Conservation (phyloP, 2,329 filamentous ascomycete species). For the Aspergillus sp. region DNA sequence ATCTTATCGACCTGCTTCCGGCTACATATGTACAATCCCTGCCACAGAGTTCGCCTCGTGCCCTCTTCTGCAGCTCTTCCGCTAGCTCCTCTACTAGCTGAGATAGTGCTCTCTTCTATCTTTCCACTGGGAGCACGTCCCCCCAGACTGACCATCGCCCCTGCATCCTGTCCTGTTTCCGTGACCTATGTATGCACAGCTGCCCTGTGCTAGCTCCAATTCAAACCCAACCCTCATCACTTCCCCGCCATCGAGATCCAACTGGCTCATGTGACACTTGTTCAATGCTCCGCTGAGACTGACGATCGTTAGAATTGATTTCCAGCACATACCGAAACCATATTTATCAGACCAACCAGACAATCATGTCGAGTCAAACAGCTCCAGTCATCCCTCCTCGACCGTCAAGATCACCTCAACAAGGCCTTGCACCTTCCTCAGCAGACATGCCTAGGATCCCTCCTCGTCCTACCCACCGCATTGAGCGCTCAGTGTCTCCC, state of each 20-base stretch:
- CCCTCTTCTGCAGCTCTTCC: background rate
- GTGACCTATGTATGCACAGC: conserved; percentile 10
- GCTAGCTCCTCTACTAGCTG: background rate
- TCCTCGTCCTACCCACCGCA: conserved; percentile 69
- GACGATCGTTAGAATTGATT: conserved; percentile 2
- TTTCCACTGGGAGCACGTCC: background rate
- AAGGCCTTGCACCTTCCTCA: conserved; percentile 41
- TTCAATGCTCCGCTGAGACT: background rate
- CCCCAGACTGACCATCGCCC: background rate
- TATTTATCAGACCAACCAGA: conserved; percentile 12
- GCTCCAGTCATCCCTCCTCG: conserved; percentile 64
- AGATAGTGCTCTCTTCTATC: background rate
- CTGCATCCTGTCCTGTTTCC: background rate
- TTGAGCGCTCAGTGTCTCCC: conserved; percentile 76
- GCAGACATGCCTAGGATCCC: conserved; percentile 70
- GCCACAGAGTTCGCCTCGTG: background rate
- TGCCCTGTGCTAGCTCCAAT: conserved; percentile 9
- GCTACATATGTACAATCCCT: conserved; percentile 3
- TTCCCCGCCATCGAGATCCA: background rate
- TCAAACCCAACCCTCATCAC: background rate
- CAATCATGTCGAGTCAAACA: conserved; percentile 45
- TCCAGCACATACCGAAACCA: conserved; percentile 4
- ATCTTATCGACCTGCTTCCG: conserved; percentile 15
- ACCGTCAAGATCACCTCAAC: conserved; percentile 57
- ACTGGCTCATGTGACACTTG: background rate